Evolutionary conservation across 179 eudicot genomes (phyloP), one percentile per base, ranked within the genome.

Genomic region (Nepenthes alata): DNA sequence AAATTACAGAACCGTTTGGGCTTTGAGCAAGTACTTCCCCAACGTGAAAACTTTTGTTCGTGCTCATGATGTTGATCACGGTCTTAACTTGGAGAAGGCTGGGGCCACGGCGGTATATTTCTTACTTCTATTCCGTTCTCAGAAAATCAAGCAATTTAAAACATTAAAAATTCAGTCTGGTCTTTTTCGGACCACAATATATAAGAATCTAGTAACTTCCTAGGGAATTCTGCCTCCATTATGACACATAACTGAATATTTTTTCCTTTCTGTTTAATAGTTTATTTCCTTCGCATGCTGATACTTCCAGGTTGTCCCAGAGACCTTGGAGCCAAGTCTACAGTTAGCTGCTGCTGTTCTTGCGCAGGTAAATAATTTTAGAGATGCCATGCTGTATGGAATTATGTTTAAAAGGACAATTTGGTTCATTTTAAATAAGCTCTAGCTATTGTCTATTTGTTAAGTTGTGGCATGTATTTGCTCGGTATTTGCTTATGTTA

Each of bases 271-370:
- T 34, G 52, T 63, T 49, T 54, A 35, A n/a, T n/a, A 15, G 35
- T 47, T 51, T 52, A 14, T 59, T 50, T 47, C 12, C 61, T 9
- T 35, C 35, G 2, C 37, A n/a, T 61, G 34, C 44, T 61, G 50
- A 11, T 72, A 44, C 45, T 63, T 73, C 13, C 80, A 93, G 98
- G 98, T 93, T 77, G 98, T 93, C 53, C 98, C 98, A 0, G 98
- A 93, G 88, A 93, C 98, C 64, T 85, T 93, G 83, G 98, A 93
- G 74, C 98, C 98, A 53, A 89, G 97, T 76, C 80, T 93, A 60
- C 98, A 93, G 83, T 72, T 93, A 78, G 98, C 98, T 39, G 93
- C 98, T 70, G 98, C 98, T 74, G 97, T 93, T 71, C 96, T 93
- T 80, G 88, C 97, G 62, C 97, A 93, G 86, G 98, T 93, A 81